Evolutionary conservation across 163 green algal species (phyloP), one percentile per base, ranked within the genome.

Genomic region (Chlamydomonas reinhardtii): DNA sequence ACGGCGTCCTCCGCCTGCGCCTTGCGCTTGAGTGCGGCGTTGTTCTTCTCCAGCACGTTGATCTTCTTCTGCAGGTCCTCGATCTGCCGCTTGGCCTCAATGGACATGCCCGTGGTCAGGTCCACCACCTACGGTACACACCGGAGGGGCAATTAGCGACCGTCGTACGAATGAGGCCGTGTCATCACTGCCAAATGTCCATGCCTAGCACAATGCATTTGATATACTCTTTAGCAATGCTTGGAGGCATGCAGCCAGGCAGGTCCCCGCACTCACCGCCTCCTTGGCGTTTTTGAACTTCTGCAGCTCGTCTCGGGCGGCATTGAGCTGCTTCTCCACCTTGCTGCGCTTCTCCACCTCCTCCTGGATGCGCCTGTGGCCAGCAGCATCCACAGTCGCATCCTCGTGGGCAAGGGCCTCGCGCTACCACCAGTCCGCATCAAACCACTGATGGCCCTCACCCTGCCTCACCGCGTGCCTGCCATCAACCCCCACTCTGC

Each of bases 1-100:
- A 39, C 73, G 43, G 48, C 64, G 61, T 86, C 87, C 31, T 79
- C 74, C 20, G 48, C 22, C 52, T 83, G 43, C 65, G 80, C 24
- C 69, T 73, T 88, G 9, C 74, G 82, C 82, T 90, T 89, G 9
- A 94, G 79, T 20, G 56, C 52, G 19, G 69, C 35, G 83, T 95
- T 94, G 71, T 95, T 89, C 32, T 83, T 75, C 76, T 96, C 92
- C 48, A 97, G 88, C 35, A 94, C 92, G 35, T 89, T 79, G 39
- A 96, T 84, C 25, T 89, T 82, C 74, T 92, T 93, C 89, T 94
- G 85, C 73, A 95, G 83, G 59, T 92, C 88, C 52, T 93, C 90
- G 1, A 91, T 83, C 78, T 92, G 90, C 11, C 83, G 82, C 61
- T 86, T 91, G 61, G 86, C 90, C 56, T 93, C 90, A 12, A 93